A percentile compares a stretch with the other conserved stretches of the same genome.
Conservation (phyloP, 2,329 filamentous ascomycete genomes). For the Akanthomyces lecanii region DNA sequence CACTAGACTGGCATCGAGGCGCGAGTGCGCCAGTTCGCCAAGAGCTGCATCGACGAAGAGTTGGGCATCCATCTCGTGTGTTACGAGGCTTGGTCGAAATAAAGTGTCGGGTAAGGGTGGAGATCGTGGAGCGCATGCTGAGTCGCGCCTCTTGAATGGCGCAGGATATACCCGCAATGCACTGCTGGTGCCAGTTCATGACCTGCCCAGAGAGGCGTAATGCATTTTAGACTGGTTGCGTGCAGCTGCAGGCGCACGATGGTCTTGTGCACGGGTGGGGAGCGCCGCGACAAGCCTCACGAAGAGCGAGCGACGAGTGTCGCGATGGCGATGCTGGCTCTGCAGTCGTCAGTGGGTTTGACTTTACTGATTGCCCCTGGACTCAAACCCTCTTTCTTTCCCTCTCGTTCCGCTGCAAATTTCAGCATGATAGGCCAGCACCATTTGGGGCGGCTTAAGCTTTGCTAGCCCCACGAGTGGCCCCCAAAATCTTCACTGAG, state of each 20-base stretch:
- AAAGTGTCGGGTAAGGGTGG: slow-evolving; percentile 16
- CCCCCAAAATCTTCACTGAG: neutral
- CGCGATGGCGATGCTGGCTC: neutral
- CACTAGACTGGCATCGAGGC: slow-evolving; percentile 4
- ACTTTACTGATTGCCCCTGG: neutral
- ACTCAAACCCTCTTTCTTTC: neutral
- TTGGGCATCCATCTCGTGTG: slow-evolving; percentile 6
- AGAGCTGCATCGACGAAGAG: neutral
- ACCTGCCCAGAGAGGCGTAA: slow-evolving; percentile 7
- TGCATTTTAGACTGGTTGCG: neutral
- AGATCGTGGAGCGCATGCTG: slow-evolving; percentile 14
- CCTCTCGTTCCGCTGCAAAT: neutral
- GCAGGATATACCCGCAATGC: slow-evolving; percentile 1
- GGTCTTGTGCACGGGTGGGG: slow-evolving; percentile 4
- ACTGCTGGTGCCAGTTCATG: neutral
- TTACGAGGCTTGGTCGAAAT: slow-evolving; percentile 10
- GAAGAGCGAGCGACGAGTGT: neutral
- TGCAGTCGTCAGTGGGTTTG: neutral
- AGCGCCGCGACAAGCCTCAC: neutral
- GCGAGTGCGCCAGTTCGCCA: neutral
- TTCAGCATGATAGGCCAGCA: neutral
- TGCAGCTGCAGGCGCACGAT: slow-evolving; percentile 5
- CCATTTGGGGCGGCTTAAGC: neutral
- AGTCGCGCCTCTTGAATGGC: slow-evolving; percentile 7
- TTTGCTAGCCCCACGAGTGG: slow-evolving; percentile 6